Evolutionary conservation across 495 filamentous ascomycete genomes (phyloP).

Genomic region (Talaromyces liani): DNA sequence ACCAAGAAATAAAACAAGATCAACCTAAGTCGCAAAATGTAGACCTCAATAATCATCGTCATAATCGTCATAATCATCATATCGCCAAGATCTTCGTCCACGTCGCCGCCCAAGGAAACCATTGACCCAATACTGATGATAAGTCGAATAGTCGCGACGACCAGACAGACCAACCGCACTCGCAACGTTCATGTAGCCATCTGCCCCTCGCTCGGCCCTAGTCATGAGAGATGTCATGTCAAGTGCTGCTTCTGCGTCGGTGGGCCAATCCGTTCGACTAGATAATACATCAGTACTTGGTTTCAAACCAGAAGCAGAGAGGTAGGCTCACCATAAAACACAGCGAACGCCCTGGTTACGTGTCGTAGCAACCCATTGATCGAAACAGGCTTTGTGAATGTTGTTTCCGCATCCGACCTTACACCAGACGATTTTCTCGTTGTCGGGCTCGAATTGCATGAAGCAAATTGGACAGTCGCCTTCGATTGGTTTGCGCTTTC

Average conservation of each 20-base stretch:
- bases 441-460: conserved; percentile 50
- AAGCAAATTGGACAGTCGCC: conserved; percentile 81
- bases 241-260: conserved; percentile 35
- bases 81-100: background rate
- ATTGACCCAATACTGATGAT: conserved; percentile 34
- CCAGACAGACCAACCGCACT: conserved; percentile 52
- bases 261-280: conserved; percentile 56
- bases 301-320: background rate
- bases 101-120: conserved; percentile 2
- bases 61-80: background rate
- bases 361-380: conserved; percentile 59
- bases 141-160: conserved; percentile 39
- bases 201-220: conserved; percentile 29
- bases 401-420: conserved; percentile 71
- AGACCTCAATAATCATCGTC: background rate
- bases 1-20: background rate
- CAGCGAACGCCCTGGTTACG: conserved; percentile 49
- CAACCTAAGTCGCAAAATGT: background rate
- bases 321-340: conserved; percentile 47
- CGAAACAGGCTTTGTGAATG: conserved; percentile 64
- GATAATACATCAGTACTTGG: background rate
- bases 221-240: conserved; percentile 35
- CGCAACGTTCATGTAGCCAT: conserved; percentile 64
- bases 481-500: conserved; percentile 55
- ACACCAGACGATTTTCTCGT: conserved; percentile 62